Evolutionary conservation across 129 eudicot species (phyloP).

Genomic region (Flaveria sonorensis): DNA sequence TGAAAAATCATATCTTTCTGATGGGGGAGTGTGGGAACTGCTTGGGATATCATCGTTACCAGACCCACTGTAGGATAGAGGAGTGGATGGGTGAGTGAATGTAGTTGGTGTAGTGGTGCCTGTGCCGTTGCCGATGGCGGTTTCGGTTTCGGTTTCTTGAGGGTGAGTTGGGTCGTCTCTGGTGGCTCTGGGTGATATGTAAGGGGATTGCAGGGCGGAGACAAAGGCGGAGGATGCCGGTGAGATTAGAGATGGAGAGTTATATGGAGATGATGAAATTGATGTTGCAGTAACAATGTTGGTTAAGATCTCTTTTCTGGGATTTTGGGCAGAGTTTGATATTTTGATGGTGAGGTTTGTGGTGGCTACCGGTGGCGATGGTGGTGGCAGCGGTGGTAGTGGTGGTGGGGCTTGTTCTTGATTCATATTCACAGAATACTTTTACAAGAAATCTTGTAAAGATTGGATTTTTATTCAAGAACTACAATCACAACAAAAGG

Average conservation of each 20-base stretch:
- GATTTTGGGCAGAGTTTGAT: slow-evolving; percentile 44
- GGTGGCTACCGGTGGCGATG: slow-evolving; percentile 35
- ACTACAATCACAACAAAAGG: slow-evolving; percentile 18
- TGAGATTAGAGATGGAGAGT: slow-evolving; percentile 73
- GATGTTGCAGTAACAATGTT: slow-evolving; percentile 43
- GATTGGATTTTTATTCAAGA: slow-evolving; percentile 26
- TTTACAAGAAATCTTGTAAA: slow-evolving; percentile 16
- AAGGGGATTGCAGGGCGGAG: slow-evolving; percentile 89
- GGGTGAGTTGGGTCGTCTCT: slow-evolving; percentile 36
- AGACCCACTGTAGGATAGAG: slow-evolving; percentile 63
- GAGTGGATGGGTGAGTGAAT: slow-evolving; percentile 70
- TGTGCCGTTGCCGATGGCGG: slow-evolving; percentile 3
- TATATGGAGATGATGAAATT: slow-evolving; percentile 64
- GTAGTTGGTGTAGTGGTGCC: slow-evolving; percentile 46
- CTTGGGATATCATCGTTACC: slow-evolving; percentile 77
- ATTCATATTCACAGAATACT: slow-evolving; percentile 41
- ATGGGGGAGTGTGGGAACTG: slow-evolving; percentile 92
- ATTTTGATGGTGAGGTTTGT: slow-evolving; percentile 68
- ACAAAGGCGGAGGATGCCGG: slow-evolving; percentile 95
- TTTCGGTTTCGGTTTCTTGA: slow-evolving; percentile 38
- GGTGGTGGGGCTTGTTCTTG: slow-evolving; percentile 27
- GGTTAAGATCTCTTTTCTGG: slow-evolving; percentile 41
- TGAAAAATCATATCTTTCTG: slow-evolving; percentile 61
- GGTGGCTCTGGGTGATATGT: slow-evolving; percentile 86
- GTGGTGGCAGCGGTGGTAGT: slow-evolving; percentile 25